Conservation (phyloP, 345 rosid species). For the Populus pruinosa region DNA sequence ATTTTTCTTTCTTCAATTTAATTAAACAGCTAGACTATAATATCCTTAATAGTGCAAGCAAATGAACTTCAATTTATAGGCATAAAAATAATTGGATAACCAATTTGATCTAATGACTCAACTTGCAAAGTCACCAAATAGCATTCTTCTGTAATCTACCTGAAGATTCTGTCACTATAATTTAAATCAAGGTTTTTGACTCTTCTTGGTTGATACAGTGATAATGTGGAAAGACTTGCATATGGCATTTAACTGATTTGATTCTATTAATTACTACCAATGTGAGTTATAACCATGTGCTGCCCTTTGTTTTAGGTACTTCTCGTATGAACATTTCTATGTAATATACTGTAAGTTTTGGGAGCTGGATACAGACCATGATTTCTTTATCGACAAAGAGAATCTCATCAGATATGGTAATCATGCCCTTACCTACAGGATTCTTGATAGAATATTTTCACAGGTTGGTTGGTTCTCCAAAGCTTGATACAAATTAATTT, state of each 20-base stretch:
- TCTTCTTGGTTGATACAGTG: background rate
- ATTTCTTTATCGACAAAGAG: constrained; percentile 91
- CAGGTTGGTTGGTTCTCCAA: constrained; percentile 51
- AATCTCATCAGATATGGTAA: constrained; percentile 89
- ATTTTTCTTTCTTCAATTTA: background rate
- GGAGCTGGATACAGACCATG: constrained; percentile 97
- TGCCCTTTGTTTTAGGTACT: constrained; percentile 52
- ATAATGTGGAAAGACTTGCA: background rate
- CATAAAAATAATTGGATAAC: background rate
- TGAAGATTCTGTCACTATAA: background rate
- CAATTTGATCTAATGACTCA: background rate
- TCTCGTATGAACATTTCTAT: constrained; percentile 92
- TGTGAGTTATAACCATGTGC: constrained; percentile 1
- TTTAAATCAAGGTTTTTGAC: background rate
- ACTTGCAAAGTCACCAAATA: background rate
- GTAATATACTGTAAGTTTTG: constrained; percentile 98
- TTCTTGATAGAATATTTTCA: constrained; percentile 86
- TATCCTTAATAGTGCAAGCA: background rate
- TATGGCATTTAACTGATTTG: background rate
- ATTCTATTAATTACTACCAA: background rate
- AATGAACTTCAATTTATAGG: background rate
- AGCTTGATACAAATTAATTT: background rate
- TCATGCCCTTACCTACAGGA: constrained; percentile 90
- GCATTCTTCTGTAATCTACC: background rate
- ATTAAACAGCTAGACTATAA: background rate